These are phyloP conservation scores for Ceratobasidium papillatum DNA, from an alignment of 1,284 basidiomycete species.

Conservation along the genomic window DNA sequence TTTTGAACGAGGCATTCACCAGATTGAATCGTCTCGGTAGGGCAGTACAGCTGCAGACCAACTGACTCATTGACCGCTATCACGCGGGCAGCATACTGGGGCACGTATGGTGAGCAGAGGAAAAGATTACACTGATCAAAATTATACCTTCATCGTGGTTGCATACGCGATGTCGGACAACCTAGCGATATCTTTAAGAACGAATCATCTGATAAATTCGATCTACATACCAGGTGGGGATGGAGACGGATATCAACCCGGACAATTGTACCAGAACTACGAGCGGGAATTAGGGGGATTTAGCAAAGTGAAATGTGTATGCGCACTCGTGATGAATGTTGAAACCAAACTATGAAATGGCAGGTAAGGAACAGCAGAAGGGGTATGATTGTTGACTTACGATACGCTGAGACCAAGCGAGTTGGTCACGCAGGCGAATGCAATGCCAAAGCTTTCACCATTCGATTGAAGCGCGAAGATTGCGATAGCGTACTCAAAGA, in stretches of 20 bases:
- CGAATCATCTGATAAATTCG: slow-evolving; percentile 42
- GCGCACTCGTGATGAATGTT: slow-evolving; percentile 42
- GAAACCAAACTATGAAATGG: slow-evolving; percentile 43
- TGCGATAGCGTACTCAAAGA: slow-evolving; percentile 54
- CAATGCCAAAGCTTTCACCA: slow-evolving; percentile 52
- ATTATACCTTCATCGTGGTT: slow-evolving; percentile 46
- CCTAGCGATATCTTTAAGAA: slow-evolving; percentile 18
- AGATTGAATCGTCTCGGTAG: slow-evolving; percentile 48
- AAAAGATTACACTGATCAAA: not conserved
- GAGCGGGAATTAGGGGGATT: not conserved
- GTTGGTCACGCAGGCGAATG: slow-evolving; percentile 47
- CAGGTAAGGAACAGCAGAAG: not conserved
- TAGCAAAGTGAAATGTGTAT: not conserved
- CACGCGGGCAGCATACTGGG: slow-evolving; percentile 49
- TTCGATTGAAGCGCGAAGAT: slow-evolving; percentile 53
- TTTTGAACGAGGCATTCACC: slow-evolving; percentile 55
- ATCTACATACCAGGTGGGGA: slow-evolving; percentile 53
- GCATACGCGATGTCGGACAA: slow-evolving; percentile 41
- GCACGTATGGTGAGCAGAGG: not conserved
- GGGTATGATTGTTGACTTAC: slow-evolving; percentile 48
- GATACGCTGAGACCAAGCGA: slow-evolving; percentile 50
- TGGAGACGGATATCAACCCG: slow-evolving; percentile 55
- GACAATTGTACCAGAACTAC: slow-evolving; percentile 47
- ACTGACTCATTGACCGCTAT: slow-evolving; percentile 57
- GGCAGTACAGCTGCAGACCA: slow-evolving; percentile 53